Evolutionary conservation across 2,329 filamentous ascomycete species (phyloP), one percentile per base, ranked within the genome.

Genomic region (Fusarium bactridioides): DNA sequence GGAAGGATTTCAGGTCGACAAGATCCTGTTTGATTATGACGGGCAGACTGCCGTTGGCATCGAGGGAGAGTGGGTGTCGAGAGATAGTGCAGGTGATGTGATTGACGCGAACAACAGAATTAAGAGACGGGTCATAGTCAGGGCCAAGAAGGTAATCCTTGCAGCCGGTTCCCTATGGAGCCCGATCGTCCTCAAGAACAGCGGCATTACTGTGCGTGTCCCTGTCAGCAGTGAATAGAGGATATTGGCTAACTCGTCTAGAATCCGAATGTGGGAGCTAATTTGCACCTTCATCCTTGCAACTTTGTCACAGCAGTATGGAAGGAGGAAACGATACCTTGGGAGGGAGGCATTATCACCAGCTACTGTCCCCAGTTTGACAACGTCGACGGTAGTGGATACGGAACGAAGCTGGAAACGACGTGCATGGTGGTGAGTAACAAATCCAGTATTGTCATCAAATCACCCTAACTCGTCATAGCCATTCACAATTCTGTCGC

Each of bases 211-310:
- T 79, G 90, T 90, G 74, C 79, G 84, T 72, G 21, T 64, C 27
- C 35, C 60, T 41, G 41, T 64, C 59, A 50, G 53, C 29, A 60
- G 31, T 35, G 31, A 43, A 38, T 43, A 41, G 33, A 35, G 43
- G n/a, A 33, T 37, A 37, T 65, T 57, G 33, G 64, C 77, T 80
- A 59, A 80, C 72, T 25, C 27, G 29, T 45, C 19, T 76, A 90
- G 84, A 97, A 97, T 79, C 86, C 86, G 8, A 91, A 97, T 63
- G 92, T 98, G 70, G 95, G 95, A 31, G 88, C 87, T 12, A 93
- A 98, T 76, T 88, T 98, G 7, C 86, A 96, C 76, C 81, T 97
- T 2, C 95, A 98, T 78, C 95, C 94, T 3, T 91, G 90, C 77
- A 87, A 86, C 76, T 78, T 85, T 13, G 76, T 90, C 10, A 80